Conservation (phyloP, 2,329 filamentous ascomycete genomes). For the Pyricularia pennisetigena region DNA sequence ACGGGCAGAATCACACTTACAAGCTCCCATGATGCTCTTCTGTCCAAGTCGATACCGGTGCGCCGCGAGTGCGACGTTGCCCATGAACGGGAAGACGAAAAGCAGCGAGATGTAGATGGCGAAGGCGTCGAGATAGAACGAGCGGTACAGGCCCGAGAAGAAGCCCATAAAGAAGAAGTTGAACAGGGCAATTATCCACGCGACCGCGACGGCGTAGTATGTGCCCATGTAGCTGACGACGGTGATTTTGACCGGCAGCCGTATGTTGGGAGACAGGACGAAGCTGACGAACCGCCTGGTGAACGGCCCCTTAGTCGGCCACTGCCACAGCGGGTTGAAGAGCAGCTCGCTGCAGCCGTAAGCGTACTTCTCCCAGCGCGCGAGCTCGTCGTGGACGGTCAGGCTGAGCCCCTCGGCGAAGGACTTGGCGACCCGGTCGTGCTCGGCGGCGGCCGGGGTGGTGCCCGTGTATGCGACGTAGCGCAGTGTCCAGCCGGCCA, state of each 20-base stretch:
- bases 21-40: conserved; percentile 39
- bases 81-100: conserved; percentile 66
- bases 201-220: conserved; percentile 69
- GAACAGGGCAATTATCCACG: conserved; percentile 61
- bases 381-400: conserved; percentile 76
- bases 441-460: background rate
- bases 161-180: conserved; percentile 73
- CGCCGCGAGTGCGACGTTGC: conserved; percentile 60
- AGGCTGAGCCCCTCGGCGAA: conserved; percentile 79
- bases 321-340: conserved; percentile 67
- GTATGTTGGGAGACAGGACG: conserved; percentile 56
- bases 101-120: conserved; percentile 74
- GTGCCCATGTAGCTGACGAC: conserved; percentile 71
- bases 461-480: conserved; percentile 59
- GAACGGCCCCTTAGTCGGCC: conserved; percentile 65
- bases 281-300: conserved; percentile 70
- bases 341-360: conserved; percentile 77
- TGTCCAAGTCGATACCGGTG: conserved; percentile 66
- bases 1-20: background rate
- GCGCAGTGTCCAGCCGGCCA: conserved; percentile 61
- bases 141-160: conserved; percentile 68
- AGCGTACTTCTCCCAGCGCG: conserved; percentile 81
- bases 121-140: conserved; percentile 73
- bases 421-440: conserved; percentile 32
- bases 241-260: conserved; percentile 65